Evolutionary conservation across 2,329 filamentous ascomycete genomes (phyloP).

Genomic region (Dryadomyces sulphureus): DNA sequence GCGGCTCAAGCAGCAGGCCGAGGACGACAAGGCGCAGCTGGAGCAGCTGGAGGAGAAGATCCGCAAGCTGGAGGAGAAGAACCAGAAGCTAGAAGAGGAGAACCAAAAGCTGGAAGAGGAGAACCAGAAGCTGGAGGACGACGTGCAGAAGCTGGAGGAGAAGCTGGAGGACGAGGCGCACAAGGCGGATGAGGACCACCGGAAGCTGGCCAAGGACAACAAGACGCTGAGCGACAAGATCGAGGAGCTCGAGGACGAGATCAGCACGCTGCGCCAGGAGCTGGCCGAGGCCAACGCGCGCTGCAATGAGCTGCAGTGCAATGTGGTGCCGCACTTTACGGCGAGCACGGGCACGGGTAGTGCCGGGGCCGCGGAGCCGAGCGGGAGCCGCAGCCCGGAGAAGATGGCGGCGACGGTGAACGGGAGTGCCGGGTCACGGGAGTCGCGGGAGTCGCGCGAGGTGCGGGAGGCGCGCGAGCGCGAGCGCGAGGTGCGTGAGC

Average conservation of each 20-base stretch:
- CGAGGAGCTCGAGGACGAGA: not conserved
- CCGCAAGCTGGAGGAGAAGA: constrained; percentile 5
- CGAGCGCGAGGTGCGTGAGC: not conserved
- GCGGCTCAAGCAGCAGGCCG: constrained; percentile 15
- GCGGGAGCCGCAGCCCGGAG: not conserved
- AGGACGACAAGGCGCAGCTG: constrained; percentile 8
- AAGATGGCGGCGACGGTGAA: not conserved
- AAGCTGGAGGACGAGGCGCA: constrained; percentile 8
- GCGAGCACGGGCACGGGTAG: constrained; percentile 5
- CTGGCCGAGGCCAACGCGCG: constrained; percentile 13
- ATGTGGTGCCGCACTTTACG: constrained; percentile 9
- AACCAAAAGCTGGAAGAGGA: constrained; percentile 5
- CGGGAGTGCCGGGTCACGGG: not conserved
- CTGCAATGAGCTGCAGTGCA: constrained; percentile 13
- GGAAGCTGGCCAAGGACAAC: constrained; percentile 7
- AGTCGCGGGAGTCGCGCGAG: not conserved
- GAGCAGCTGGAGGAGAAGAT: constrained; percentile 12
- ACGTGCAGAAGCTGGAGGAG: constrained; percentile 7
- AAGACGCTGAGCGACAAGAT: not conserved
- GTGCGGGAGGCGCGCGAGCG: not conserved
- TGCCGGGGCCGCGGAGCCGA: not conserved
- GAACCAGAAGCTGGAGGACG: constrained; percentile 6
- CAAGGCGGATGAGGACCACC: constrained; percentile 13
- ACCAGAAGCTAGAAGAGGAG: constrained; percentile 1
- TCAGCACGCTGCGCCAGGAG: constrained; percentile 12